These are phyloP conservation scores for Avicennia marina DNA, from an alignment of 257 asterid genomes.

Conservation along the genomic window DNA sequence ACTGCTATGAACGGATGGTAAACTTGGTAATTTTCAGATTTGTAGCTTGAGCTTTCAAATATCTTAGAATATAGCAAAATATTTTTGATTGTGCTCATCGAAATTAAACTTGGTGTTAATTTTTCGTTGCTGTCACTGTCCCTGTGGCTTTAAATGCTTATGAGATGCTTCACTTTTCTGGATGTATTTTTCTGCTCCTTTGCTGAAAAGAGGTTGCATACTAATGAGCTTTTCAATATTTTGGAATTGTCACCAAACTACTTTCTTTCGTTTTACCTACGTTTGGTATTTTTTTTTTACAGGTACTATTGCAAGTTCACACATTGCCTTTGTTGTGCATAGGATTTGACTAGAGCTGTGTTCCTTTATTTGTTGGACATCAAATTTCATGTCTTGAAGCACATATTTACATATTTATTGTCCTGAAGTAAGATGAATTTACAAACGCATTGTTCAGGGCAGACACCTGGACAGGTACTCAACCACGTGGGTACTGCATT, in stretches of 20 bases:
- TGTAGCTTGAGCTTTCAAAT: background rate
- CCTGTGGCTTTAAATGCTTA: background rate
- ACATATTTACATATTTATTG: slow-evolving; percentile 16
- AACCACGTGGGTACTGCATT: slow-evolving; percentile 50
- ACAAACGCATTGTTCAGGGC: slow-evolving; percentile 59
- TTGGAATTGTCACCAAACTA: background rate
- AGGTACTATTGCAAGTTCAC: slow-evolving; percentile 24
- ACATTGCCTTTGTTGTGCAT: slow-evolving; percentile 4
- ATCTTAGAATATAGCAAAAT: background rate
- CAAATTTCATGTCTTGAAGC: slow-evolving; percentile 22
- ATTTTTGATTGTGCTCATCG: background rate
- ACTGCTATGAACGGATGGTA: background rate
- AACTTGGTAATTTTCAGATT: background rate
- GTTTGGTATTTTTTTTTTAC: slow-evolving; percentile 14
- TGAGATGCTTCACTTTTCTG: slow-evolving; percentile 4
- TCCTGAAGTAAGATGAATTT: slow-evolving; percentile 44
- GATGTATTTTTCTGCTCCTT: background rate
- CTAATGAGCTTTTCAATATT: background rate
- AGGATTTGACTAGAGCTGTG: slow-evolving; percentile 6
- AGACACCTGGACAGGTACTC: slow-evolving; percentile 59
- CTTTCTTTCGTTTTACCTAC: background rate
- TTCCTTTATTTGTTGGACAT: slow-evolving; percentile 14
- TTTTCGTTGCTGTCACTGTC: background rate
- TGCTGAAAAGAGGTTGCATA: background rate
- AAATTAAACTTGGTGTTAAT: background rate